These are phyloP conservation scores for Nothophoma quercina DNA, from an alignment of 2,329 filamentous ascomycete genomes.

Conservation along the genomic window DNA sequence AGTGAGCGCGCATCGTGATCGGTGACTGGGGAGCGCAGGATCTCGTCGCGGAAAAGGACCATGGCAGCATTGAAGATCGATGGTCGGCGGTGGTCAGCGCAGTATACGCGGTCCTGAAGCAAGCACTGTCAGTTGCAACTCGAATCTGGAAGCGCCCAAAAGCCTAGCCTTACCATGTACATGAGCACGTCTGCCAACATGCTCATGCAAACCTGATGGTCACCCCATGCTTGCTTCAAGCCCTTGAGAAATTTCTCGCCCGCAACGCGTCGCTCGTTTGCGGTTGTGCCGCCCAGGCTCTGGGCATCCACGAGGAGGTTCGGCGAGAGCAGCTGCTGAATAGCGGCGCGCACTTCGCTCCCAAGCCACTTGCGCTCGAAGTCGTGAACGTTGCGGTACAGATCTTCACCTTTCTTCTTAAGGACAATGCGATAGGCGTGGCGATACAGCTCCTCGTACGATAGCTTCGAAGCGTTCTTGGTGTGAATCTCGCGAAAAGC, in stretches of 20 bases:
- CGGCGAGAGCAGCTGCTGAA: conserved; percentile 74
- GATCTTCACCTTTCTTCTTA: conserved; percentile 80
- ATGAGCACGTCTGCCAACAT: conserved; percentile 97
- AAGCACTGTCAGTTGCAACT: neutral
- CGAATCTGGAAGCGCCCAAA: neutral
- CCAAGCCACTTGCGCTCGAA: conserved; percentile 86
- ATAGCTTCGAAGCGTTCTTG: conserved; percentile 87
- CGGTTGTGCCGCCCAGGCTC: conserved; percentile 63
- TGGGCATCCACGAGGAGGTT: conserved; percentile 67
- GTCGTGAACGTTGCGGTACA: conserved; percentile 81
- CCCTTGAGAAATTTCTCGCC: conserved; percentile 84
- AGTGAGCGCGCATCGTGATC: conserved; percentile 61
- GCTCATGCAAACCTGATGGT: conserved; percentile 91
- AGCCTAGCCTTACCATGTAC: conserved; percentile 74
- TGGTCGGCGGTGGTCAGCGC: conserved; percentile 73
- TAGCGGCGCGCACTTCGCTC: conserved; percentile 73
- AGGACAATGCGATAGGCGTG: conserved; percentile 93
- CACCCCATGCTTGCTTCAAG: conserved; percentile 81
- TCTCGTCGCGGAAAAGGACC: conserved; percentile 84
- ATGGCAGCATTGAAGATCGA: conserved; percentile 87
- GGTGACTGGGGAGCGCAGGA: conserved; percentile 68
- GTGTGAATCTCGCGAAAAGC: conserved; percentile 89
- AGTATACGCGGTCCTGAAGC: conserved; percentile 77
- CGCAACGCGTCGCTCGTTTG: conserved; percentile 78
- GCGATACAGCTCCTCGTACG: conserved; percentile 95